phyloP scores from a whole-genome alignment of 2,329 filamentous ascomycete genomes.

The Pseudocercospora macadamiae region DNA sequence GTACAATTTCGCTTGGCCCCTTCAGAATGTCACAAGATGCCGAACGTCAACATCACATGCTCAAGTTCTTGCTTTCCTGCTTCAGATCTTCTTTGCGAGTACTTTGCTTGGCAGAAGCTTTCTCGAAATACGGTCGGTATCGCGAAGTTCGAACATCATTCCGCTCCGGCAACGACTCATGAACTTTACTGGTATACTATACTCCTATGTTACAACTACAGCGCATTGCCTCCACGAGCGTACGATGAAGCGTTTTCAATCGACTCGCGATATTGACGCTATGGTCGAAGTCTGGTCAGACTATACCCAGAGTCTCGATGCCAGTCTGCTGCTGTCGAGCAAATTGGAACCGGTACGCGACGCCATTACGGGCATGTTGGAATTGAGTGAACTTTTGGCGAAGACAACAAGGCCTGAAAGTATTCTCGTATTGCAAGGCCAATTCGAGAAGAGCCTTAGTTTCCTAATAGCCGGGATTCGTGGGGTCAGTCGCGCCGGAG shows the following conservation, averaged over 20 bases:
- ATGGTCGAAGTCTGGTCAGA: constrained; percentile 73
- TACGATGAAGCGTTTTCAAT: constrained; percentile 61
- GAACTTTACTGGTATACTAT: constrained; percentile 76
- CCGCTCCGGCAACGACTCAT: constrained; percentile 63
- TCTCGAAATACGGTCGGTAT: constrained; percentile 33
- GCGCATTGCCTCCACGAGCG: constrained; percentile 62
- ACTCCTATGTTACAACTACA: constrained; percentile 74
- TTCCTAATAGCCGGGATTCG: constrained; percentile 76
- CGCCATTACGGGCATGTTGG: constrained; percentile 73
- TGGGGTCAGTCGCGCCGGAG: constrained; percentile 73
- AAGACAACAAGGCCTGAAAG: constrained; percentile 27
- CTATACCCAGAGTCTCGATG: constrained; percentile 65
- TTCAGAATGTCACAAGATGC: constrained; percentile 72
- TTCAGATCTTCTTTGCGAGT: constrained; percentile 75
- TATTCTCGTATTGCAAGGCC: constrained; percentile 64
- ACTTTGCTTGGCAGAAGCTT: constrained; percentile 63
- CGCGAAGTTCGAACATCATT: constrained; percentile 46
- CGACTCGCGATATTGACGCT: constrained; percentile 73
- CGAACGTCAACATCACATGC: constrained; percentile 69
- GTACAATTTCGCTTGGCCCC: constrained; percentile 55
- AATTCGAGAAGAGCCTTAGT: constrained; percentile 67
- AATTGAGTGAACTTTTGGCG: constrained; percentile 63
- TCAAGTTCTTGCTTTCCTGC: constrained; percentile 71
- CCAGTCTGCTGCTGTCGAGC: constrained; percentile 69
- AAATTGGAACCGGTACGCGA: constrained; percentile 72